These are phyloP conservation scores for Bauhinia variegata DNA, from an alignment of 306 rosid genomes.

Conservation along the genomic window DNA sequence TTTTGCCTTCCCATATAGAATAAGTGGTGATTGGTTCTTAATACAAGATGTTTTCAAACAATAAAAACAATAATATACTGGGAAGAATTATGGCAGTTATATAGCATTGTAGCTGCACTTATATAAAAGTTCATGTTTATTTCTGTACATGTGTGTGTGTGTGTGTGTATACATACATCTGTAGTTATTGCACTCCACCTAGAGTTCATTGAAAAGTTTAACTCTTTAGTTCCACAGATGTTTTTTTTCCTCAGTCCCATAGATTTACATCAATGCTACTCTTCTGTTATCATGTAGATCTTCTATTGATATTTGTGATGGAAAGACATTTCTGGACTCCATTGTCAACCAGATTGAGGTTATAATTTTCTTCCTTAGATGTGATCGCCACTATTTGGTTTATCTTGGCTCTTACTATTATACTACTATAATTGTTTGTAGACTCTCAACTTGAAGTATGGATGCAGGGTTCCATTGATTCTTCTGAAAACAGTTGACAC, in stretches of 20 bases:
- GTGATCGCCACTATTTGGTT: background rate
- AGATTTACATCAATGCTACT: background rate
- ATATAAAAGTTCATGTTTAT: too few relatives aligned
- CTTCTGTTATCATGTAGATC: constrained; percentile 50
- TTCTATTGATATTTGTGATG: constrained; percentile 50
- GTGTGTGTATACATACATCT: too few relatives aligned
- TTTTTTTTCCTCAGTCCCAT: background rate
- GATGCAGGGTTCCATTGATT: constrained; percentile 64
- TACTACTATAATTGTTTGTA: constrained; percentile 39
- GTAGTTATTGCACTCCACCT: constrained; percentile 6
- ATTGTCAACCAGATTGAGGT: constrained; percentile 73
- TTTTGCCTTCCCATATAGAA: background rate
- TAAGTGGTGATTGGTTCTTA: background rate
- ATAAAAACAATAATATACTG: too few relatives aligned
- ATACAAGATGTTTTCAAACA: background rate
- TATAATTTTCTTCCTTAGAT: constrained; percentile 11
- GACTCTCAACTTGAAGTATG: constrained; percentile 61
- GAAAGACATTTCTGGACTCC: constrained; percentile 58
- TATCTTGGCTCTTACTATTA: constrained; percentile 22
- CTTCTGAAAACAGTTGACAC: constrained; percentile 52
- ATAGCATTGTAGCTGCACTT: too few relatives aligned
- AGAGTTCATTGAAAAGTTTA: constrained; percentile 9
- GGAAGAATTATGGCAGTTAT: too few relatives aligned
- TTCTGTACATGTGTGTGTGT: too few relatives aligned
- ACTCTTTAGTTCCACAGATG: background rate